Base-by-base conservation (phyloP, 768 basidiomycete genomes). In the Lactifluus subvellereus region DNA sequence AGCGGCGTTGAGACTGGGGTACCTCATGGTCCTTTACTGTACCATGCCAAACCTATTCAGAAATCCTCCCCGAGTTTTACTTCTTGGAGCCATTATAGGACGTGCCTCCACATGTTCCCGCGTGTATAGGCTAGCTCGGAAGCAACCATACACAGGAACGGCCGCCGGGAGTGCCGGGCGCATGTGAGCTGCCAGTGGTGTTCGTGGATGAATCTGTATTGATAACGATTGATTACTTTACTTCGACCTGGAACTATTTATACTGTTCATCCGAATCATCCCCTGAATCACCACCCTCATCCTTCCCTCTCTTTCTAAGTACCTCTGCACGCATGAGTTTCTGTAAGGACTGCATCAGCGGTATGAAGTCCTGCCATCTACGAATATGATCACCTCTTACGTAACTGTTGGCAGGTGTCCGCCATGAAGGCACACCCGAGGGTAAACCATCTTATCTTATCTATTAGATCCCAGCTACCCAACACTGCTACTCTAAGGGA, bases 321-420 rank as follows among this genome's bases (percentile, higher is more conserved):
- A 3, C 35, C 27, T 43, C 30, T 22, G 30, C 38, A 52, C 18
- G 2, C 53, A 83, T 84, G 83, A 79, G 79, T 71, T 74, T 83
- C 62, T 84, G 84, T 73, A 74, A 77, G 61, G 71, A 86, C 67
- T 87, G 85, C 61, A 62, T 85, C 59, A 76, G 76, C 71, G 84
- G 85, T 82, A 57, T 45, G 73, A 58, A n/a, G 38, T 20, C 32
- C 30, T 53, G 1, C 27, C 27, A 6, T 27, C 33, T 8, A 11
- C 11, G 16, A 32, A 56, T 20, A 18, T 9, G 38, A n/a, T 6
- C 16, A 32, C 35, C 14, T 9, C 3, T 40, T 20, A 57, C 37
- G 11, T 61, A 37, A 14, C 30, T 30, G 6, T 35, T 35, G 32
- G 9, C 42, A 75, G 76, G 73, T 47, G 73, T 75, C 52, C 72